Evolutionary conservation across 2,329 filamentous ascomycete species (phyloP), one percentile per base, ranked within the genome.

Genomic region (Podosphaera leucotricha): DNA sequence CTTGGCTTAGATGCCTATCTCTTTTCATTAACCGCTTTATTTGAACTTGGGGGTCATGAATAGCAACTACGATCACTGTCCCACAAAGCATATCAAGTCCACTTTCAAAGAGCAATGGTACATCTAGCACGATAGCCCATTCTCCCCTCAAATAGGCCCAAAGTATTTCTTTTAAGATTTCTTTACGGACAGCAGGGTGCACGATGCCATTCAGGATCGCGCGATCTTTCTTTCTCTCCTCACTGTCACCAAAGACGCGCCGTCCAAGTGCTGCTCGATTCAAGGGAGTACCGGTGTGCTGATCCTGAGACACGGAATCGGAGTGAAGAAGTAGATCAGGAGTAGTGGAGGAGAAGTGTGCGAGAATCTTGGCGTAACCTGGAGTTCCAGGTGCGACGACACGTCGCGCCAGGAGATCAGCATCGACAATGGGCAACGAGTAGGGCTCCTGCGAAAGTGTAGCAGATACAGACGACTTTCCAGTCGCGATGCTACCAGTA

Each of bases 401-500:
- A 60, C 90, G 72, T 54, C 87, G 85, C 41, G 90, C 87, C 48
- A 95, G 71, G 45, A 92, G 64, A 64, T 98, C 90, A 58, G 90
- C 87, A 59, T 98, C 90, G 64, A 98, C 78, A 53, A 98, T 71
- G 55, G 90, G 86, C 48, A 98, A 71, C 48, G 73, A 78, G 66
- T 94, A 81, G 0, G 87, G 90, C 4, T 81, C 67, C 3, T 73
- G 68, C 43, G 80, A 75, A 54, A 98, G 80, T 53, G 93, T 71
- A 35, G 71, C 68, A 22, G 90, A 93, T 45, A 94, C 85, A 52
- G 87, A 98, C 39, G 87, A 93, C 71, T 98, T 98, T 60, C 90
- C 90, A 5, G 90, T 98, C 48, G 90, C 90, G 58, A 98, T 95
- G 48, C 86, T 93, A 59, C 90, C 90, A 7, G 90, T 98, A 21